Evolutionary conservation across 495 filamentous ascomycete genomes (phyloP).

Genomic region (Penicillium alfredii): DNA sequence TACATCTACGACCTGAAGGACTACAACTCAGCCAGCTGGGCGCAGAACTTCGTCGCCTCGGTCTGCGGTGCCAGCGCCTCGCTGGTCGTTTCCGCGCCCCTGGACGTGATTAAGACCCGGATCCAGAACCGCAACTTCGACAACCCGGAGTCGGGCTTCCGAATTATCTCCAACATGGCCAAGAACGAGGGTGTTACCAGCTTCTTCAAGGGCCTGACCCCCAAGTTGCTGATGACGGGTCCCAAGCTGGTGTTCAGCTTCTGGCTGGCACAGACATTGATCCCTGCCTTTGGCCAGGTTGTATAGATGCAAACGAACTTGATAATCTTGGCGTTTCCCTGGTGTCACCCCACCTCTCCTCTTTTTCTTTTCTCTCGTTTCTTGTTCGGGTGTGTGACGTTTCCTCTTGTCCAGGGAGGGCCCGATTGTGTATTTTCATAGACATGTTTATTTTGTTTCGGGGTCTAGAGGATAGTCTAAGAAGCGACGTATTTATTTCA

Average conservation of each 20-base stretch:
- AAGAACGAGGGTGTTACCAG: constrained; percentile 75
- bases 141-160: constrained; percentile 88
- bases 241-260: constrained; percentile 99
- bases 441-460: constrained; percentile 9
- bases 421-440: constrained; percentile 12
- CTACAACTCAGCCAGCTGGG: constrained; percentile 93
- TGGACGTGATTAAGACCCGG: constrained; percentile 98
- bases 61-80: constrained; percentile 90
- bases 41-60: constrained; percentile 95
- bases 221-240: constrained; percentile 97
- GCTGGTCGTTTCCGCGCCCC: constrained; percentile 84
- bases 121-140: constrained; percentile 99
- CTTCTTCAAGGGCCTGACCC: constrained; percentile 97
- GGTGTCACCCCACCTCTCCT: constrained; percentile 13
- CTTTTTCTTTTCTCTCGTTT: constrained; percentile 6
- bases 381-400: background rate
- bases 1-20: constrained; percentile 80
- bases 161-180: constrained; percentile 83
- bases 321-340: constrained; percentile 19
- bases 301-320: constrained; percentile 36
- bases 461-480: constrained; percentile 1
- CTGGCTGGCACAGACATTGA: constrained; percentile 95
- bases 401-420: background rate
- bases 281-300: constrained; percentile 61
- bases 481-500: too few relatives aligned